Evolutionary conservation across 495 filamentous ascomycete species (phyloP).

Genomic region (Xylaria scruposa): DNA sequence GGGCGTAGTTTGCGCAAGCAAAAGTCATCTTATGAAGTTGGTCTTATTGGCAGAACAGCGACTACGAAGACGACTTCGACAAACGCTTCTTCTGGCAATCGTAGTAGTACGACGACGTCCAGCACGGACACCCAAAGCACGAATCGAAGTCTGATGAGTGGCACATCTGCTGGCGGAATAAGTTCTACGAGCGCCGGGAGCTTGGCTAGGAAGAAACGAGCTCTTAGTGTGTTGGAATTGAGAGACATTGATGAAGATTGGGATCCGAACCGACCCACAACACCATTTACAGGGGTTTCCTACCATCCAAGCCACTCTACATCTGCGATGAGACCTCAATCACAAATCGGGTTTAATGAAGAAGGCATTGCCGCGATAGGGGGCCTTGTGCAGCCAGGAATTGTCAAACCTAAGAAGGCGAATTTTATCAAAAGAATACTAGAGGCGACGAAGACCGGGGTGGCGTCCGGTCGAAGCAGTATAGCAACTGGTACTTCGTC

Average conservation of each 20-base stretch:
- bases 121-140: slow-evolving; percentile 79
- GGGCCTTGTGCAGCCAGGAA: slow-evolving; percentile 74
- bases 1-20: slow-evolving; percentile 54
- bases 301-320: slow-evolving; percentile 84
- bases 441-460: slow-evolving; percentile 91
- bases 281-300: slow-evolving; percentile 76
- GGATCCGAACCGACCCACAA: slow-evolving; percentile 65
- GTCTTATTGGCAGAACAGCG: slow-evolving; percentile 73
- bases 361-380: slow-evolving; percentile 66
- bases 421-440: slow-evolving; percentile 98
- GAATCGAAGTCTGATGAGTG: slow-evolving; percentile 89
- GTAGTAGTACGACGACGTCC: slow-evolving; percentile 74
- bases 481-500: slow-evolving; percentile 68
- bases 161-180: slow-evolving; percentile 84
- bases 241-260: slow-evolving; percentile 55
- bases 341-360: slow-evolving; percentile 54
- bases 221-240: slow-evolving; percentile 60
- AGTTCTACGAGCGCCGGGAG: slow-evolving; percentile 96
- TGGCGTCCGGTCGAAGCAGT: slow-evolving; percentile 85
- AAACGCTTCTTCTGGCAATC: slow-evolving; percentile 69
- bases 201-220: slow-evolving; percentile 73
- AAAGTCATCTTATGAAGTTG: slow-evolving; percentile 85
- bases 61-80: slow-evolving; percentile 76
- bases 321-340: slow-evolving; percentile 51
- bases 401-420: slow-evolving; percentile 77